A percentile compares a stretch with the other conserved stretches of the same genome.
Conservation (phyloP, 805 yeast genomes). For the Metschnikowia cubensis region DNA sequence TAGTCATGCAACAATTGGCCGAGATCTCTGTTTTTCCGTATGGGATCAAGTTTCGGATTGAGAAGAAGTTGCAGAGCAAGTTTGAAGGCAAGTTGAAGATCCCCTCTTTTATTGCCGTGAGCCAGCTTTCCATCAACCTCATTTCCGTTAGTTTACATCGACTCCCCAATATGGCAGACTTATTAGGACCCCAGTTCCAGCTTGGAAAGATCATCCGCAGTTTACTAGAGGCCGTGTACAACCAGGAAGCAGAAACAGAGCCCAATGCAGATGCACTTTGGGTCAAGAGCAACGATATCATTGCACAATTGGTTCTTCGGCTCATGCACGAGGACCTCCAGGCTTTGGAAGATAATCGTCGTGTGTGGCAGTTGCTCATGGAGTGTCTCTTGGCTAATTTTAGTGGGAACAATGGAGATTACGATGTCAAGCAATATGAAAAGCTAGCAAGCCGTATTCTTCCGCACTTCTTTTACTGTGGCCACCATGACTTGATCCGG, state of each 20-base stretch:
- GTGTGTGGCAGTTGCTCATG: constrained; percentile 41
- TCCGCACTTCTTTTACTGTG: constrained; percentile 28
- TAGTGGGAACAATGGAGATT: constrained; percentile 35
- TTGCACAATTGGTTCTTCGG: constrained; percentile 32
- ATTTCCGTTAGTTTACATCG: constrained; percentile 35
- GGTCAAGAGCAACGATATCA: constrained; percentile 46
- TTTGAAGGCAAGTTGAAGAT: constrained; percentile 38
- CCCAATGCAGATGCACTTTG: constrained; percentile 40
- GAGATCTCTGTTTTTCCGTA: constrained; percentile 56
- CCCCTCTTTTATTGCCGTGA: constrained; percentile 61
- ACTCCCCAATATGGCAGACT: constrained; percentile 25
- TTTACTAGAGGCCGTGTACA: constrained; percentile 49
- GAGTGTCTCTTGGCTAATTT: constrained; percentile 41
- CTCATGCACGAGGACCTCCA: constrained; percentile 20
- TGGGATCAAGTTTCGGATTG: constrained; percentile 54
- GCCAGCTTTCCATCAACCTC: constrained; percentile 44
- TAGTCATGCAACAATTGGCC: constrained; percentile 51
- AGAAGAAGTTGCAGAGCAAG: constrained; percentile 45
- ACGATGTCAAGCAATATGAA: constrained; percentile 44
- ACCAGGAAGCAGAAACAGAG: constrained; percentile 36
- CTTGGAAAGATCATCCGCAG: constrained; percentile 41
- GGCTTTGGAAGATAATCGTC: constrained; percentile 13
- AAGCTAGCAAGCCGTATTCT: constrained; percentile 40
- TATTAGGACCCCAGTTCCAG: constrained; percentile 42
- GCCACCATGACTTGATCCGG: constrained; percentile 27